These are phyloP conservation scores for Ogataea paraovalis DNA, from an alignment of 805 yeast genomes.

Conservation along the genomic window DNA sequence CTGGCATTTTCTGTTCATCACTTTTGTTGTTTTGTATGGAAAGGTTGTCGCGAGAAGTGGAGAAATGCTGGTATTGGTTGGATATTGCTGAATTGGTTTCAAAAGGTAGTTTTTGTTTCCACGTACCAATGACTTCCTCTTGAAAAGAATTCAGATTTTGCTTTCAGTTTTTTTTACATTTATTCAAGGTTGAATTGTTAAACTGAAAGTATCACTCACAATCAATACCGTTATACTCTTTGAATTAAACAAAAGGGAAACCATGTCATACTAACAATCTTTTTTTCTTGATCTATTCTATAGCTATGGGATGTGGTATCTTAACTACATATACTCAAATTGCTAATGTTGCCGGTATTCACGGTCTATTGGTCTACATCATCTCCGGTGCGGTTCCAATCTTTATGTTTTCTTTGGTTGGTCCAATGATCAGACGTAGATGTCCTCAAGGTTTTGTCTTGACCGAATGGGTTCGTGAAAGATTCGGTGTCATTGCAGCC, in stretches of 20 bases:
- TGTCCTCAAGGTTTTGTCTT: slow-evolving; percentile 90
- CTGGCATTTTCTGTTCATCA: no score
- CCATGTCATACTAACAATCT: slow-evolving; percentile 6
- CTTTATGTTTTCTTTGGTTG: slow-evolving; percentile 74
- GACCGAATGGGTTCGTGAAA: slow-evolving; percentile 88
- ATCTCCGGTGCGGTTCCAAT: slow-evolving; percentile 80
- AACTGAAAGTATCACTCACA: not conserved
- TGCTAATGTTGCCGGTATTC: slow-evolving; percentile 81
- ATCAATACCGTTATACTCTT: not conserved
- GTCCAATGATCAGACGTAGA: slow-evolving; percentile 71
- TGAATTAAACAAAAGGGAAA: no score
- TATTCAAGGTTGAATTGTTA: not conserved
- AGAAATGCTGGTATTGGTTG: not conserved
- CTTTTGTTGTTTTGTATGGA: no score
- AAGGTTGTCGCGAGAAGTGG: no score
- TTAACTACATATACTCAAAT: slow-evolving; percentile 82
- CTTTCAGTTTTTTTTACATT: not conserved
- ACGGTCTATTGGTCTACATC: slow-evolving; percentile 80
- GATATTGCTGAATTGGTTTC: not conserved
- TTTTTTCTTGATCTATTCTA: not conserved
- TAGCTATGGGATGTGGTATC: slow-evolving; percentile 87
- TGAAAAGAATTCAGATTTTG: not conserved
- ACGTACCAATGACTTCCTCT: not conserved
- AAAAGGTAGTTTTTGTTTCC: not conserved
- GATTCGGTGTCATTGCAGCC: slow-evolving; percentile 72